Conservation (phyloP, 2,329 filamentous ascomycete species). For the Penicillium concentricum region DNA sequence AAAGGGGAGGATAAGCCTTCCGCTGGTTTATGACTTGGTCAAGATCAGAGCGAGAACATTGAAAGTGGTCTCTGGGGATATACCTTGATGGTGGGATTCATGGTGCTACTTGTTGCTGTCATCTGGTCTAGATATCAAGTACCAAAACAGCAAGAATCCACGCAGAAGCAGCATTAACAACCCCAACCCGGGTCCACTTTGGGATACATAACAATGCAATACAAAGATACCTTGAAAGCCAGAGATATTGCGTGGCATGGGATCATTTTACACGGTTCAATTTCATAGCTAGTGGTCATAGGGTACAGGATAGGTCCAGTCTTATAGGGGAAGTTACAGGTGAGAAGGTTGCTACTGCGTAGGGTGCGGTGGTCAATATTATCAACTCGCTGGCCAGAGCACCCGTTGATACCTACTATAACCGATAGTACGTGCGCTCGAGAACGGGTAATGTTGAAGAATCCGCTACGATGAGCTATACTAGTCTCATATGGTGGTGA, state of each 20-base stretch:
- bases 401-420: background rate
- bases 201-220: background rate
- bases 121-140: conserved; percentile 17
- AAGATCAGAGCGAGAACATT: background rate
- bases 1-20: conserved; percentile 36
- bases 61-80: conserved; percentile 12
- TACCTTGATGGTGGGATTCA: conserved; percentile 23
- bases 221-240: background rate
- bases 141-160: background rate
- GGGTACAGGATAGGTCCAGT: too few relatives aligned
- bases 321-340: background rate
- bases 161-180: conserved; percentile 7
- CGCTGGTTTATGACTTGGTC: conserved; percentile 38
- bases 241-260: background rate
- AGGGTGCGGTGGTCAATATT: background rate
- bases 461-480: too few relatives aligned
- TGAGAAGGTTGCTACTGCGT: background rate
- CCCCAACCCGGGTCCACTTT: background rate
- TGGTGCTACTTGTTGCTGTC: conserved; percentile 26
- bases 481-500: too few relatives aligned
- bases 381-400: background rate
- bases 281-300: background rate
- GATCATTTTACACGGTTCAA: background rate
- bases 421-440: too few relatives aligned
- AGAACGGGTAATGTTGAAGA: too few relatives aligned